Evolutionary conservation across 208 protist genomes (phyloP).

Genomic region (Wallacemonas sp.): DNA sequence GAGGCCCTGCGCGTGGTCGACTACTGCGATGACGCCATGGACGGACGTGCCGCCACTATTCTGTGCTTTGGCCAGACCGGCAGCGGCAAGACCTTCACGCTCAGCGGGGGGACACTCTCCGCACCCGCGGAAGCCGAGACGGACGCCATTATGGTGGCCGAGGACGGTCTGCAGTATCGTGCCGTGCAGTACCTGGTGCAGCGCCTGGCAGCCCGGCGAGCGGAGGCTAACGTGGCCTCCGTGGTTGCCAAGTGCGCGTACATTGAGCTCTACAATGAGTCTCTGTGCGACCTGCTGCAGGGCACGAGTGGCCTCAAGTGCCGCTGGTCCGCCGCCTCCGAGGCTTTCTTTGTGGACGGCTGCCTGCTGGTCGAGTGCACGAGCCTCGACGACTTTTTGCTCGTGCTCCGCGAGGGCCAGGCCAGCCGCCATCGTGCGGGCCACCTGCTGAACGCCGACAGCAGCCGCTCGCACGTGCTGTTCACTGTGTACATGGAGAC

Average conservation of each 20-base stretch:
- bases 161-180: slow-evolving; percentile 79
- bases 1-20: slow-evolving; percentile 35
- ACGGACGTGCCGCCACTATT: slow-evolving; percentile 79
- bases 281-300: slow-evolving; percentile 82
- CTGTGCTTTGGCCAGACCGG: slow-evolving; percentile 92
- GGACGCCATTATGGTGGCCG: slow-evolving; percentile 30
- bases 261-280: slow-evolving; percentile 90
- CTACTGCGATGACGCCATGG: slow-evolving; percentile 76
- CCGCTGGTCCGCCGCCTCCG: slow-evolving; percentile 68
- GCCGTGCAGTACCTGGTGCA: slow-evolving; percentile 54
- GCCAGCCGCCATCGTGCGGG: slow-evolving; percentile 66
- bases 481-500: slow-evolving; percentile 86
- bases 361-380: slow-evolving; percentile 82
- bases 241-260: slow-evolving; percentile 61
- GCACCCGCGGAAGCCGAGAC: neutral
- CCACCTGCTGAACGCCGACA: slow-evolving; percentile 88
- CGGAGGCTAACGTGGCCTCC: neutral
- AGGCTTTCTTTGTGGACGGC: slow-evolving; percentile 87
- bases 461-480: slow-evolving; percentile 90
- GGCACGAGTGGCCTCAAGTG: slow-evolving; percentile 51
- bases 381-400: slow-evolving; percentile 65
- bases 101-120: slow-evolving; percentile 60
- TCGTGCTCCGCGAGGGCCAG: slow-evolving; percentile 85
- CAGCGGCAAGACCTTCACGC: slow-evolving; percentile 90
- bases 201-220: slow-evolving; percentile 22